Conservation (phyloP, 1,139 yeast species). For the Taphrina pruni region DNA sequence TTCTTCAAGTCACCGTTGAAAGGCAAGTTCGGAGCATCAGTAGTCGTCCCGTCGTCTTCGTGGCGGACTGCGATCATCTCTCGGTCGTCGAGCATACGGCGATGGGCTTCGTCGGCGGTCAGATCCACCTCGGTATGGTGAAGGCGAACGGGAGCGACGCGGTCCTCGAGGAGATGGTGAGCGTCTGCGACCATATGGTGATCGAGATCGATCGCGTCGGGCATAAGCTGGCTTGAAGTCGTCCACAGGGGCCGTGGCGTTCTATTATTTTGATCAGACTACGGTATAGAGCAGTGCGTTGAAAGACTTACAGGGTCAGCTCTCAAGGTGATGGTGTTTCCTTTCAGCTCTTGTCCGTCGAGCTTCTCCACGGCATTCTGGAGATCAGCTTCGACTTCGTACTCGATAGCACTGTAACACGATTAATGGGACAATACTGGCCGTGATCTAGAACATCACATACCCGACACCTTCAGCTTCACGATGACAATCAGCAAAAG, state of each 20-base stretch:
- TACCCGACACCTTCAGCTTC: conserved; percentile 48
- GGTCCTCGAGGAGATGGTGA: conserved; percentile 30
- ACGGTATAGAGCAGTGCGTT: neutral
- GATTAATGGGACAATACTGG: neutral
- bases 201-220: conserved; percentile 36
- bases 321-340: conserved; percentile 46
- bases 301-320: conserved; percentile 47
- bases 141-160: conserved; percentile 33
- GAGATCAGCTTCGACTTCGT: conserved; percentile 48
- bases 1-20: neutral
- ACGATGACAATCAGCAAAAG: conserved; percentile 47
- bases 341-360: conserved; percentile 47
- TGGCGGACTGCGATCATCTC: conserved; percentile 43
- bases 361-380: conserved; percentile 47
- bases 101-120: conserved; percentile 30
- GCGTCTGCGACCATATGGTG: conserved; percentile 26
- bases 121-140: conserved; percentile 21
- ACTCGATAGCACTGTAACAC: conserved; percentile 47
- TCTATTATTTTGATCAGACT: conserved; percentile 16
- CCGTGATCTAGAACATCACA: conserved; percentile 18
- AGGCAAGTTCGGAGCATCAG: neutral
- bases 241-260: conserved; percentile 30
- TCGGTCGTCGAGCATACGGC: conserved; percentile 39
- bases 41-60: conserved; percentile 42
- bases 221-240: conserved; percentile 45